Evolutionary conservation across 495 filamentous ascomycete species (phyloP), one percentile per base, ranked within the genome.

Genomic region (Cercophora samala): DNA sequence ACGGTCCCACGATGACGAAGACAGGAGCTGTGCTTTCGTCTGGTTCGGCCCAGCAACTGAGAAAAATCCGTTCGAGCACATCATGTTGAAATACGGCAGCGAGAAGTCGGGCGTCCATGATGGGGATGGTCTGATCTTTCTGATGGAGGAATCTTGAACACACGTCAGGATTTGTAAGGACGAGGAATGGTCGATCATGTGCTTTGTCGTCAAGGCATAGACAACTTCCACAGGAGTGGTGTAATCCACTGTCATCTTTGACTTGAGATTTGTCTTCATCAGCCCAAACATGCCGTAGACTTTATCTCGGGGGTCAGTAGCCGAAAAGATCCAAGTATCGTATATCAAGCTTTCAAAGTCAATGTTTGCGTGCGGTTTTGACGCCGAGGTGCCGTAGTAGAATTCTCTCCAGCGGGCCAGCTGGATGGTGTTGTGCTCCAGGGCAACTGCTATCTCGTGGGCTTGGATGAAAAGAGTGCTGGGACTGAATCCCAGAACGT

Each of bases 81-180:
- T 62, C 63, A 68, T 68, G 32, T 65, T 65, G 51, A 65, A 46
- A 32, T 62, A 65, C 15, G 63, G 63, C 13, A 68, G 58, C 18
- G 58, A 58, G 58, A 64, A 65, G 23, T 68, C 67, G 24, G 67
- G 67, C 3, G 62, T 63, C 67, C 67, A 68, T 11, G 67, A 68
- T 6, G 67, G 67, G 19, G 25, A 46, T 1, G 26, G 17, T 11
- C 15, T 59, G n/a, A 68, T 64, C 3, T 18, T 65, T 26, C 63
- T 29, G 26, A 26, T 52, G 3, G 64, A 66, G 2, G 64, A 58
- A 32, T 62, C 64, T 52, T 66, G 64, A 1, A 66, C 64, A 53
- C 64, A 66, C 5, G 64, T 62, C 24, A 66, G 51, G 19, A 66
- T 66, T 23, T 60, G 53, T 24, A 66, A 22, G 1, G 64, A 66